These are phyloP conservation scores for Penicillium sp. DNA, from an alignment of 2,329 filamentous ascomycete species.

Conservation along the genomic window DNA sequence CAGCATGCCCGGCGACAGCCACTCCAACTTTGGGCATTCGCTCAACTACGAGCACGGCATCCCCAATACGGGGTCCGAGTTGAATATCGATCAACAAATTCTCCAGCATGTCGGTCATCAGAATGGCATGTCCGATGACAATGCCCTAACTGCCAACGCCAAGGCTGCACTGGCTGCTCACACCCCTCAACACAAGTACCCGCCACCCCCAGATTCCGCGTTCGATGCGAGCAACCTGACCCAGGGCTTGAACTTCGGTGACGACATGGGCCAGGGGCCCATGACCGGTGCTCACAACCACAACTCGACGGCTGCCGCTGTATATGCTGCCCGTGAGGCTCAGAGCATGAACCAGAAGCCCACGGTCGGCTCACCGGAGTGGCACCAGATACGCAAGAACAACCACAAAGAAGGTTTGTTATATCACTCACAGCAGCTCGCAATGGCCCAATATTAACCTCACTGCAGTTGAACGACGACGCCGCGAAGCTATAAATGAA, in stretches of 20 bases:
- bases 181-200: slow-evolving; percentile 45
- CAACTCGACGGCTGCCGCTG: slow-evolving; percentile 60
- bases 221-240: slow-evolving; percentile 40
- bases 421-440: slow-evolving; percentile 19
- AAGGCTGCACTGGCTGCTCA: slow-evolving; percentile 49
- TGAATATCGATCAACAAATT: slow-evolving; percentile 47
- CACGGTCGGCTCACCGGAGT: slow-evolving; percentile 91
- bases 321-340: slow-evolving; percentile 52
- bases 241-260: slow-evolving; percentile 37
- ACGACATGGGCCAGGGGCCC: slow-evolving; percentile 41
- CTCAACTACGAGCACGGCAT: slow-evolving; percentile 43
- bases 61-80: slow-evolving; percentile 35
- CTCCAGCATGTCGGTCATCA: slow-evolving; percentile 52
- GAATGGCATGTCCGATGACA: slow-evolving; percentile 53
- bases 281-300: slow-evolving; percentile 39
- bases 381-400: slow-evolving; percentile 95
- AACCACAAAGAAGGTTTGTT: slow-evolving; percentile 94
- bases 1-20: slow-evolving; percentile 35
- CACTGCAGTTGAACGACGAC: slow-evolving; percentile 82
- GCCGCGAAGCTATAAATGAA: slow-evolving; percentile 97
- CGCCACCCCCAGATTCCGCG: slow-evolving; percentile 40
- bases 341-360: slow-evolving; percentile 66
- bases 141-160: slow-evolving; percentile 47
- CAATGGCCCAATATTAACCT: not conserved
- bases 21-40: slow-evolving; percentile 35